phyloP scores from a whole-genome alignment of 1,284 basidiomycete genomes.

The Meira nashicola region DNA sequence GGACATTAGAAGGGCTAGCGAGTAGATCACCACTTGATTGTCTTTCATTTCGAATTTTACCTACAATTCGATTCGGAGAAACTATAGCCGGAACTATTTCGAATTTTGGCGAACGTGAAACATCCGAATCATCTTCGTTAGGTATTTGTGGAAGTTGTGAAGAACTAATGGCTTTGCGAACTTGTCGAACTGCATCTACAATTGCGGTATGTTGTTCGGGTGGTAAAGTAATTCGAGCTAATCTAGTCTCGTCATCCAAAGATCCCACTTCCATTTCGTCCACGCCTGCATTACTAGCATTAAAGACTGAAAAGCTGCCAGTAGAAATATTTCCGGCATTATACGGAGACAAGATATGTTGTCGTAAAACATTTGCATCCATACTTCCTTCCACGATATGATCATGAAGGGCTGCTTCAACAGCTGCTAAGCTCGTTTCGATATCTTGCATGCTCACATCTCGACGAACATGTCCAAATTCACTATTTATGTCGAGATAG shows the following conservation, averaged over 20 bases:
- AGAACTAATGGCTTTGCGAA: constrained; percentile 11
- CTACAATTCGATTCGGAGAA: no score
- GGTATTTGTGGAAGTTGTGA: constrained; percentile 13
- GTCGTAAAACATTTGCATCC: constrained; percentile 12
- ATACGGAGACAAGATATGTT: constrained; percentile 4
- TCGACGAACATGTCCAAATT: neutral
- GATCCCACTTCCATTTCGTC: constrained; percentile 1
- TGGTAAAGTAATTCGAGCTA: constrained; percentile 9
- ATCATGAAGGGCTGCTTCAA: constrained; percentile 15
- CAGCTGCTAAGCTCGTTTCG: constrained; percentile 15
- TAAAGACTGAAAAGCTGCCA: neutral
- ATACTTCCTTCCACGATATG: constrained; percentile 16
- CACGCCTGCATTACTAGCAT: neutral
- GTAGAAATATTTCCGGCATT: neutral
- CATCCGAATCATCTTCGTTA: constrained; percentile 7
- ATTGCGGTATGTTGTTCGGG: constrained; percentile 10
- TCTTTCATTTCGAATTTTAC: neutral
- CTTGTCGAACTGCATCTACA: constrained; percentile 7
- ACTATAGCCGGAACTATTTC: neutral
- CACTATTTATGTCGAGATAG: no score
- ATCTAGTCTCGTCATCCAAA: neutral
- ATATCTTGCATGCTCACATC: constrained; percentile 11
- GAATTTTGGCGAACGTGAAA: neutral
- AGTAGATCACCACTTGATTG: neutral
- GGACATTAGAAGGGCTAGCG: neutral